Evolutionary conservation across 345 rosid genomes (phyloP).

Genomic region (Hibiscus trionum): DNA sequence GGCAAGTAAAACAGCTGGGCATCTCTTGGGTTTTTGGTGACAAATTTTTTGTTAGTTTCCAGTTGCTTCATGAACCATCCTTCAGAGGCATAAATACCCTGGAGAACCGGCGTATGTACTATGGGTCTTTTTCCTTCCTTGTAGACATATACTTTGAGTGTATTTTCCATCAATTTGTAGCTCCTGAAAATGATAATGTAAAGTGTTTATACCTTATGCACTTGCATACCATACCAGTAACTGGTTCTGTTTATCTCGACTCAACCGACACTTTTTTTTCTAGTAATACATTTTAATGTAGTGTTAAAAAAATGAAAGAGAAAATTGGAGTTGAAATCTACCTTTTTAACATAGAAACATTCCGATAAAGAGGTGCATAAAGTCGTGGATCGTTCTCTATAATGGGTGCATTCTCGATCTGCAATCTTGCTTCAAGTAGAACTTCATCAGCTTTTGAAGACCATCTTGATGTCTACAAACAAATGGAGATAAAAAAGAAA

Average conservation of each 20-base stretch:
- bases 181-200: conserved; percentile 49
- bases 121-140: conserved; percentile 78
- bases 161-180: conserved; percentile 83
- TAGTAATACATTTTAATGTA: neutral
- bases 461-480: conserved; percentile 52
- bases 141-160: conserved; percentile 73
- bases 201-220: conserved; percentile 2
- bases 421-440: conserved; percentile 47
- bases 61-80: conserved; percentile 97
- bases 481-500: conserved; percentile 10
- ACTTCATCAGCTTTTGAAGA: conserved; percentile 53
- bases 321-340: conserved; percentile 10
- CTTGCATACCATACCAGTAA: neutral
- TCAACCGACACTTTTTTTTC: neutral
- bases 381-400: conserved; percentile 42
- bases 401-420: conserved; percentile 57
- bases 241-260: neutral
- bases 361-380: conserved; percentile 61
- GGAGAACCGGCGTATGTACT: conserved; percentile 53
- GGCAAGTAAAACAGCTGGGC: conserved; percentile 91
- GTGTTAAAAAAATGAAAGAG: neutral
- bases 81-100: conserved; percentile 93
- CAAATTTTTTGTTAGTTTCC: conserved; percentile 56
- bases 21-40: conserved; percentile 46
- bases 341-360: conserved; percentile 78